Conservation (phyloP, 768 basidiomycete genomes). For the Mycena polygramma region DNA sequence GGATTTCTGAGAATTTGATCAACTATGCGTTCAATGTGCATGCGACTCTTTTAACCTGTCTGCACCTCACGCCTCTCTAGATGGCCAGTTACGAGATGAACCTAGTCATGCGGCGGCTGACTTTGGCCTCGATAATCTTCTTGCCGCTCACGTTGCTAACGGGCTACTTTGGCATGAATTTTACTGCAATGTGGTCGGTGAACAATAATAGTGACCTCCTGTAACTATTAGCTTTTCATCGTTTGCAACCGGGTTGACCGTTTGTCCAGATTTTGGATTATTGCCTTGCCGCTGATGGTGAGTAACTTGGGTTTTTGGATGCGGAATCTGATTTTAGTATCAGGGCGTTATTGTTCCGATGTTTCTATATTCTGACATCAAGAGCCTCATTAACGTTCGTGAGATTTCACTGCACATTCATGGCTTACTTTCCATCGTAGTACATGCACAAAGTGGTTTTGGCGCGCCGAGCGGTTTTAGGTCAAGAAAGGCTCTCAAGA, state of each 20-base stretch:
- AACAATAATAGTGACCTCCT: conserved; percentile 38
- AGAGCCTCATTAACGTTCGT: conserved; percentile 43
- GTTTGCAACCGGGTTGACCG: not conserved
- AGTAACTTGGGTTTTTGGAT: no score
- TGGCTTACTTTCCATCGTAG: not conserved
- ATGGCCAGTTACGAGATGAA: conserved; percentile 84
- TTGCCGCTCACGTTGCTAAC: conserved; percentile 63
- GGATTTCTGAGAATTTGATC: conserved; percentile 79
- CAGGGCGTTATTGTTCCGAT: conserved; percentile 49
- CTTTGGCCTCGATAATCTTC: conserved; percentile 63
- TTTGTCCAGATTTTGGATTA: conserved; percentile 58
- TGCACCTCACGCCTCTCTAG: conserved; percentile 47
- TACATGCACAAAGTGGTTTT: conserved; percentile 49
- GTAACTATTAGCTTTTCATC: conserved; percentile 30
- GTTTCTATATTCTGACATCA: conserved; percentile 57
- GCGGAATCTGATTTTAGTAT: no score
- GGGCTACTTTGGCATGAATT: conserved; percentile 69
- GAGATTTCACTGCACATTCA: no score
- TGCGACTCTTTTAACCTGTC: conserved; percentile 36
- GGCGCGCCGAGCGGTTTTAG: conserved; percentile 28
- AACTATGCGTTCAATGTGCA: conserved; percentile 79
- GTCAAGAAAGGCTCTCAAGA: conserved; percentile 10
- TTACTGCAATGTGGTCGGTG: conserved; percentile 54
- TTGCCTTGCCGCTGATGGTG: conserved; percentile 58
- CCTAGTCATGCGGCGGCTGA: conserved; percentile 74